Percentiles rank a stretch among this genome's conserved stretches.
phyloP scores from a whole-genome alignment of 1,139 yeast genomes.

The Meyerozyma elateridarum region DNA sequence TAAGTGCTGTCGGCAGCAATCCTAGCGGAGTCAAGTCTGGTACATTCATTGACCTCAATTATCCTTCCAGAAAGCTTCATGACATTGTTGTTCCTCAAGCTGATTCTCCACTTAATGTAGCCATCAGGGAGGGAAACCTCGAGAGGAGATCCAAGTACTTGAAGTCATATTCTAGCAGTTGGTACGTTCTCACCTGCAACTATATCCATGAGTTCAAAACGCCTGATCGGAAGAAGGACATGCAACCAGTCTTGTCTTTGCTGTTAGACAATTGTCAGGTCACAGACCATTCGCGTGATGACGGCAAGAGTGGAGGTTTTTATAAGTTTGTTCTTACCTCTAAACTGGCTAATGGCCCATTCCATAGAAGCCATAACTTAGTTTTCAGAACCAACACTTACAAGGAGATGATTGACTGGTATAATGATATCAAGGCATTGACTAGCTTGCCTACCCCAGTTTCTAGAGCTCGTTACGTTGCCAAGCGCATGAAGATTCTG shows the following conservation, averaged over 20 bases:
- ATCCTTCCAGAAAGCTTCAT: constrained; percentile 62
- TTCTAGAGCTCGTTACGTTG: constrained; percentile 34
- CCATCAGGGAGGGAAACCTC: constrained; percentile 73
- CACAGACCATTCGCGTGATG: constrained; percentile 75
- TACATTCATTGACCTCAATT: constrained; percentile 70
- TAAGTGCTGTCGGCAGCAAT: constrained; percentile 26
- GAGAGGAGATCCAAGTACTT: constrained; percentile 89
- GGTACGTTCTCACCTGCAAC: constrained; percentile 86
- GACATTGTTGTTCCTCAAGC: constrained; percentile 66
- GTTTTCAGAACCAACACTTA: constrained; percentile 84
- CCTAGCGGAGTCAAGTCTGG: constrained; percentile 25
- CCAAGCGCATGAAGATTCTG: constrained; percentile 10
- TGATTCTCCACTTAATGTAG: constrained; percentile 63
- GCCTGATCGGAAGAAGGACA: constrained; percentile 75
- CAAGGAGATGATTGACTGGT: constrained; percentile 80
- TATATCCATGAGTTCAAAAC: constrained; percentile 89
- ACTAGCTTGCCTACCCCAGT: constrained; percentile 56
- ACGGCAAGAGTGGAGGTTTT: constrained; percentile 51
- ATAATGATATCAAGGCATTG: constrained; percentile 63
- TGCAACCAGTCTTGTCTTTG: constrained; percentile 83
- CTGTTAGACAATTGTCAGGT: constrained; percentile 77
- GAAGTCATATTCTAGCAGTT: constrained; percentile 84
- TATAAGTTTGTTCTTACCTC: constrained; percentile 81
- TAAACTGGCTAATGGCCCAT: constrained; percentile 58
- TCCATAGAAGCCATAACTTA: constrained; percentile 84